Percentiles rank a stretch among this genome's conserved stretches.
Conservation (phyloP, 371 early-diverging fungal genomes). For the Mucor mucedo region DNA sequence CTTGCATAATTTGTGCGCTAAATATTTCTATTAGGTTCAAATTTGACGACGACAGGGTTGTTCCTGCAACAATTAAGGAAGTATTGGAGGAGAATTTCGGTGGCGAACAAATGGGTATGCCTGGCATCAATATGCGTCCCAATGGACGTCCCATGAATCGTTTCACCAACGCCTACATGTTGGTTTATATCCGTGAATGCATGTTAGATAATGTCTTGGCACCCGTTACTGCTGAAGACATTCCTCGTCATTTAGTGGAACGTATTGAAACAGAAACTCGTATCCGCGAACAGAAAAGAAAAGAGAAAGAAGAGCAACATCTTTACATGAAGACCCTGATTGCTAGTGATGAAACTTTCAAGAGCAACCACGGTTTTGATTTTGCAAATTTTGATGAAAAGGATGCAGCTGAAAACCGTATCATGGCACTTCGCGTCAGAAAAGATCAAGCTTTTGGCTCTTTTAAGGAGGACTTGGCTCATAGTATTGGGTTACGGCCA, state of each 20-base stretch:
- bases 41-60: constrained; percentile 98
- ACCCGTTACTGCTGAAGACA: constrained; percentile 68
- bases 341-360: constrained; percentile 68
- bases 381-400: constrained; percentile 54
- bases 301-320: constrained; percentile 74
- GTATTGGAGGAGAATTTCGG: constrained; percentile 90
- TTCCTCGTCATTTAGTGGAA: constrained; percentile 75
- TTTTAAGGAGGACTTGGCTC: constrained; percentile 32
- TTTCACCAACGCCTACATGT: constrained; percentile 96
- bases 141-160: constrained; percentile 58
- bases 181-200: constrained; percentile 90
- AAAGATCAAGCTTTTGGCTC: constrained; percentile 45
- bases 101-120: constrained; percentile 69
- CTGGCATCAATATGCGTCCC: constrained; percentile 29
- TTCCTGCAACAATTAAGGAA: constrained; percentile 81
- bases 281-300: constrained; percentile 50
- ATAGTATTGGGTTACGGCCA: constrained; percentile 41
- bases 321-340: constrained; percentile 64
- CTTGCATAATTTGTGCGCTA: too few relatives aligned
- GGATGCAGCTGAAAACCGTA: constrained; percentile 16
- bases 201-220: constrained; percentile 74
- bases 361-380: constrained; percentile 82
- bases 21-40: constrained; percentile 38
- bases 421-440: constrained; percentile 19
- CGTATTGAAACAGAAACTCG: constrained; percentile 65